Evolutionary conservation across 1,139 yeast species (phyloP).

Genomic region (Candida buenavistaensis): DNA sequence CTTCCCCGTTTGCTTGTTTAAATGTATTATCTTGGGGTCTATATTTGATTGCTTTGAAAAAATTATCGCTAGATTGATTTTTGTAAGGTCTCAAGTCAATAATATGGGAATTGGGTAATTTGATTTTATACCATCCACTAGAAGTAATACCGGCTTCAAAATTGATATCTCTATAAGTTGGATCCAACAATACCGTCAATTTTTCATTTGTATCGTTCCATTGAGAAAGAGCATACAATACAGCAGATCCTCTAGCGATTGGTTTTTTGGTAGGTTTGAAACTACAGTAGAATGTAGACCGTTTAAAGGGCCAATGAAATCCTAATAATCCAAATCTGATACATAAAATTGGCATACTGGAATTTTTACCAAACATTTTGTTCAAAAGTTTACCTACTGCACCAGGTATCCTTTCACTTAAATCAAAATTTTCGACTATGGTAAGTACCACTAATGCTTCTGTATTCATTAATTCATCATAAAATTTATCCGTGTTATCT

Average conservation of each 20-base stretch:
- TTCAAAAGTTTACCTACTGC: conserved; percentile 24
- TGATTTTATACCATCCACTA: conserved; percentile 37
- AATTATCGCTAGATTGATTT: conserved; percentile 30
- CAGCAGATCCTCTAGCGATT: conserved; percentile 42
- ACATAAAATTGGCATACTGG: conserved; percentile 29
- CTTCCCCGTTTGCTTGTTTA: conserved; percentile 33
- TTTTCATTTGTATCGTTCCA: conserved; percentile 32
- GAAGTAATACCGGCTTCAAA: conserved; percentile 35
- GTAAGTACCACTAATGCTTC: conserved; percentile 43
- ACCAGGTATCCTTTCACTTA: conserved; percentile 32
- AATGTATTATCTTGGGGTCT: conserved; percentile 38
- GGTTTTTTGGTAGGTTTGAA: conserved; percentile 31
- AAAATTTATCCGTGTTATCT: conserved; percentile 23
- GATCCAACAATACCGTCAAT: conserved; percentile 38
- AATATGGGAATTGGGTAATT: conserved; percentile 41
- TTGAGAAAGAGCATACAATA: conserved; percentile 34
- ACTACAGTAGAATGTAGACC: conserved; percentile 39
- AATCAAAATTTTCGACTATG: conserved; percentile 35
- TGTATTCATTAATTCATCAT: conserved; percentile 34
- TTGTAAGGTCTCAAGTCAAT: conserved; percentile 38
- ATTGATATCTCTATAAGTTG: conserved; percentile 34
- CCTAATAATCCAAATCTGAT: conserved; percentile 42
- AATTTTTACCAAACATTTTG: conserved; percentile 29
- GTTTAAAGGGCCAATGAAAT: conserved; percentile 48
- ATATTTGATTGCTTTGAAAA: conserved; percentile 42